A percentile compares a stretch with the other conserved stretches of the same genome.
These are phyloP conservation scores for Ceratobasidium sp. DNA, from an alignment of 1,284 basidiomycete genomes.

Conservation along the genomic window DNA sequence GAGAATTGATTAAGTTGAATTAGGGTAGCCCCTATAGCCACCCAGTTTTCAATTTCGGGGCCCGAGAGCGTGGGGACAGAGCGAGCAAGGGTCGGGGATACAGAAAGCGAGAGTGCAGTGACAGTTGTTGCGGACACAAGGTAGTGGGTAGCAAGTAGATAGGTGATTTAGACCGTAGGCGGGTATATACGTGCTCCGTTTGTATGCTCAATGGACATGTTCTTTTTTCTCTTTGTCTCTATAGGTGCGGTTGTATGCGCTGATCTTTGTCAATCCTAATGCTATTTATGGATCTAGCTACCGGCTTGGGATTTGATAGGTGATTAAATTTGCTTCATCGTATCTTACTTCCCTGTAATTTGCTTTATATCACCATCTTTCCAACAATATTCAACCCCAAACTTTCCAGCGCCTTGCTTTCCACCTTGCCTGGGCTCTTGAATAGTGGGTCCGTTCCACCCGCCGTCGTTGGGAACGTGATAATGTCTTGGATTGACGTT, in stretches of 20 bases:
- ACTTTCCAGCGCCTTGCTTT: slow-evolving; percentile 64
- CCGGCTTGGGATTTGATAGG: not conserved
- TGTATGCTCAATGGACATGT: slow-evolving; percentile 19
- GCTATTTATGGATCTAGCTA: not conserved
- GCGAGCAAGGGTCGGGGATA: slow-evolving; percentile 11
- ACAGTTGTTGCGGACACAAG: slow-evolving; percentile 5
- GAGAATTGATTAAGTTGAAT: too few species aligned
- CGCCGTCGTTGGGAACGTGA: slow-evolving; percentile 94
- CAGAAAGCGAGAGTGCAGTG: slow-evolving; percentile 23
- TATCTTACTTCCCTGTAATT: not conserved
- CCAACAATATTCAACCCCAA: slow-evolving; percentile 55
- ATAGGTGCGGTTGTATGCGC: slow-evolving; percentile 27
- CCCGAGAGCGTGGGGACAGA: not conserved
- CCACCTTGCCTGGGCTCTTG: slow-evolving; percentile 81
- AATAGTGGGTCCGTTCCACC: slow-evolving; percentile 90
- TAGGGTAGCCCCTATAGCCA: slow-evolving; percentile 27
- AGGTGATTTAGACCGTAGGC: not conserved
- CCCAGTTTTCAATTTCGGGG: slow-evolving; percentile 5
- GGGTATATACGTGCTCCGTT: not conserved
- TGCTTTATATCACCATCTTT: not conserved
- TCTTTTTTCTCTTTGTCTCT: not conserved
- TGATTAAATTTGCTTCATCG: not conserved
- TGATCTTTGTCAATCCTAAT: slow-evolving; percentile 10
- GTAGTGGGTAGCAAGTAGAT: not conserved
- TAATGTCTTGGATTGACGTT: slow-evolving; percentile 91